Percentiles rank a stretch among this genome's conserved stretches.
These are phyloP conservation scores for Lepidium africanum DNA, from an alignment of 345 rosid species.

Conservation along the genomic window DNA sequence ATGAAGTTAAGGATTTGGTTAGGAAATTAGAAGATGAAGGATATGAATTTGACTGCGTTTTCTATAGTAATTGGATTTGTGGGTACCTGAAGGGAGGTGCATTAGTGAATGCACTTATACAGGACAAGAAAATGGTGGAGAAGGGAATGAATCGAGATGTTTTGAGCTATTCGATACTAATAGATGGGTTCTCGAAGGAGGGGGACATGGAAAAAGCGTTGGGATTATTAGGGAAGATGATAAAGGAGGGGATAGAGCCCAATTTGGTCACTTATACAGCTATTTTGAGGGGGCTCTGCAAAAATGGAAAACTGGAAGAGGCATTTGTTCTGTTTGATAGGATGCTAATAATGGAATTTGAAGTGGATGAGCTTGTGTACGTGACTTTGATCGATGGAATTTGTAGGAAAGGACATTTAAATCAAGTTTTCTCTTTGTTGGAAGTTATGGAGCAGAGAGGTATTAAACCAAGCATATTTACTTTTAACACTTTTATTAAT, in stretches of 20 bases:
- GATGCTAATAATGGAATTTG: constrained; percentile 42
- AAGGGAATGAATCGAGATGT: constrained; percentile 42
- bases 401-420: constrained; percentile 52
- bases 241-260: constrained; percentile 45
- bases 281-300: constrained; percentile 54
- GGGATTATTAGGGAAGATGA: constrained; percentile 60
- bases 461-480: constrained; percentile 45
- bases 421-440: constrained; percentile 39
- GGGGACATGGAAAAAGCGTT: constrained; percentile 37
- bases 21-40: constrained; percentile 43
- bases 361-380: constrained; percentile 58
- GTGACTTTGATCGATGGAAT: constrained; percentile 69
- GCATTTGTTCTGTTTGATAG: constrained; percentile 49
- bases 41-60: constrained; percentile 51
- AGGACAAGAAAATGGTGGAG: constrained; percentile 42
- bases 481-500: constrained; percentile 56
- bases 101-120: constrained; percentile 41
- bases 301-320: constrained; percentile 50
- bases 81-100: constrained; percentile 40
- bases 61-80: constrained; percentile 63
- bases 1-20: constrained; percentile 45
- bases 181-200: constrained; percentile 49
- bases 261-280: constrained; percentile 52
- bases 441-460: constrained; percentile 70
- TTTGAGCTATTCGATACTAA: constrained; percentile 49